Percentiles rank a stretch among this genome's conserved stretches.
phyloP scores from a whole-genome alignment of 768 basidiomycete genomes.

The Ramaria rubella region DNA sequence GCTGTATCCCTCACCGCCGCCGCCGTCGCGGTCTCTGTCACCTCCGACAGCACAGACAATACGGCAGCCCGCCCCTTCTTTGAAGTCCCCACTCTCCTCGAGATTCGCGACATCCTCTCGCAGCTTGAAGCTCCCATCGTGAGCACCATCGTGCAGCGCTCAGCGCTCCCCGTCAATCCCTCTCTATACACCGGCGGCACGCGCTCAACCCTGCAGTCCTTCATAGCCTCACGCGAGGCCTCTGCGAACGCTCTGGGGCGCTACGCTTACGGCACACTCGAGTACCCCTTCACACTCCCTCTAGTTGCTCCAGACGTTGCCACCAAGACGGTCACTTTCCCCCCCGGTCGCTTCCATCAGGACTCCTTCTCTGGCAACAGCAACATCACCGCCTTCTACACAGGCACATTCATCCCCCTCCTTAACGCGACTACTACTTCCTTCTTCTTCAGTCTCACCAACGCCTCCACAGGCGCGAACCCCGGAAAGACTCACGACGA shows the following conservation, averaged over 20 bases:
- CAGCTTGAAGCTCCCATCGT: background rate
- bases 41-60: background rate
- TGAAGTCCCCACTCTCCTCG: background rate
- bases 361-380: background rate
- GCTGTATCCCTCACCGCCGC: background rate
- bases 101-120: slow-evolving; percentile 6
- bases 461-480: background rate
- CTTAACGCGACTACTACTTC: background rate
- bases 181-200: background rate
- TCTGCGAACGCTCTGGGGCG: background rate
- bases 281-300: background rate
- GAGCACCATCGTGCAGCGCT: background rate
- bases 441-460: background rate
- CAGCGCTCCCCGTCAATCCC: background rate
- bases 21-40: background rate
- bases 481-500: background rate
- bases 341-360: background rate
- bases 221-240: background rate
- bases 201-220: background rate
- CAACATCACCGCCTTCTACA: background rate
- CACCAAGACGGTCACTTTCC: background rate
- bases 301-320: background rate
- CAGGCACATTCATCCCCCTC: background rate
- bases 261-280: slow-evolving; percentile 2
- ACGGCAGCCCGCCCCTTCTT: background rate